These are phyloP conservation scores for Rickenella mellea DNA, from an alignment of 768 basidiomycete species.

Conservation along the genomic window DNA sequence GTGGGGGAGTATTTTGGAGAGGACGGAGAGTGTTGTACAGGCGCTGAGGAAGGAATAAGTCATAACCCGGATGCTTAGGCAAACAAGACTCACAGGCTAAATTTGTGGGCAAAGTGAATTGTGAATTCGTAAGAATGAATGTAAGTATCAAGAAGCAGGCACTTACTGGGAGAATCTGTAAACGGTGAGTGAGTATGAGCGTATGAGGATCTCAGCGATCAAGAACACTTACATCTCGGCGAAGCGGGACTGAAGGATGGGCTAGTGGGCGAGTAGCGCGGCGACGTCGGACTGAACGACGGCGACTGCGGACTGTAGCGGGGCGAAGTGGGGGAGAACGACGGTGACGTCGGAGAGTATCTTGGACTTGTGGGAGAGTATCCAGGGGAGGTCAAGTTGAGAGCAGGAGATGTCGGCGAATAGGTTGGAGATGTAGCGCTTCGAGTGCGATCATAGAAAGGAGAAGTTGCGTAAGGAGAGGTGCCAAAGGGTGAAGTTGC, in stretches of 20 bases:
- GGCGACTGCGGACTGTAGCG: conserved; percentile 85
- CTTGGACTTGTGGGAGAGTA: conserved; percentile 62
- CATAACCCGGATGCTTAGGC: not conserved
- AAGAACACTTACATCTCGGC: conserved; percentile 61
- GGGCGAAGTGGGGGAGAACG: conserved; percentile 80
- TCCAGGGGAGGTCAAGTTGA: conserved; percentile 73
- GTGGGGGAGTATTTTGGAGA: conserved; percentile 93
- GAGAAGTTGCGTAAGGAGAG: conserved; percentile 78
- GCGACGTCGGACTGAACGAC: conserved; percentile 84
- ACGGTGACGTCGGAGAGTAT: conserved; percentile 80
- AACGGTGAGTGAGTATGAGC: conserved; percentile 7
- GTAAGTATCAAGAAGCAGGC: conserved; percentile 6
- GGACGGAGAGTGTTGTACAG: conserved; percentile 77
- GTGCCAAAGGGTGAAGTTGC: conserved; percentile 77
- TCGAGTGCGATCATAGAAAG: conserved; percentile 63
- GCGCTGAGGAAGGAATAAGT: conserved; percentile 35
- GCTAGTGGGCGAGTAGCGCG: conserved; percentile 81
- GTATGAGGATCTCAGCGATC: conserved; percentile 9
- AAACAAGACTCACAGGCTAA: conserved; percentile 51
- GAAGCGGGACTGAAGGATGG: conserved; percentile 91
- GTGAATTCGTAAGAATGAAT: conserved; percentile 16
- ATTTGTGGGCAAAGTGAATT: conserved; percentile 4
- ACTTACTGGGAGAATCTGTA: conserved; percentile 76
- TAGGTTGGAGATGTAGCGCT: conserved; percentile 73
- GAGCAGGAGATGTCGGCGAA: conserved; percentile 79